phyloP scores from a whole-genome alignment of 164 flowering plant genomes.

The Annona squamosa region DNA sequence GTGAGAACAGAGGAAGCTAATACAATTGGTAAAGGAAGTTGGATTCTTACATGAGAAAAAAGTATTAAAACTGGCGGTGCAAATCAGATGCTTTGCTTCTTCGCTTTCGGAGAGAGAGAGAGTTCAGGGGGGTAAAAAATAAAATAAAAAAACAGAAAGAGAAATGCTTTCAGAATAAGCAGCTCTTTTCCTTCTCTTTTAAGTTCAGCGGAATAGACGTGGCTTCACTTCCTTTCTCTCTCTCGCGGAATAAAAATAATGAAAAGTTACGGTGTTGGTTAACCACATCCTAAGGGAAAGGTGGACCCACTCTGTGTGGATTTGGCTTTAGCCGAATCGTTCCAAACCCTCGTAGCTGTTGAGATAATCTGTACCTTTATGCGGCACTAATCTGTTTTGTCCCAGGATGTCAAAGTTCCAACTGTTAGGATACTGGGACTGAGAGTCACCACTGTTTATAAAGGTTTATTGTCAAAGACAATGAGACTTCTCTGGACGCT shows the following conservation, averaged over 20 bases:
- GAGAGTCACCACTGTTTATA: not conserved
- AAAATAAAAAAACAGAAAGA: not conserved
- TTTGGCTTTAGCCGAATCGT: not conserved
- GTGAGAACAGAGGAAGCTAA: slow-evolving; percentile 13
- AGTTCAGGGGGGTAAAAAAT: slow-evolving; percentile 4
- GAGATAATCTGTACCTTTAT: not conserved
- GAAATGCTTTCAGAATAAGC: slow-evolving; percentile 22
- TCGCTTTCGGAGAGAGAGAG: slow-evolving; percentile 11
- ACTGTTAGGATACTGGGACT: not conserved
- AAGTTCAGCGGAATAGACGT: slow-evolving; percentile 1
- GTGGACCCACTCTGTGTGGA: not conserved
- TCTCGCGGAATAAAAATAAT: slow-evolving; percentile 6
- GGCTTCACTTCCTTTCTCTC: not conserved
- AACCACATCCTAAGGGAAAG: not conserved
- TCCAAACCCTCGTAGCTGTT: not conserved
- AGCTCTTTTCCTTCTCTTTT: slow-evolving; percentile 15
- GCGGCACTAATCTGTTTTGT: too few species aligned
- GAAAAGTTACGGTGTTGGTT: not conserved
- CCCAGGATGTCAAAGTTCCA: too few species aligned
- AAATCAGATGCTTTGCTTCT: slow-evolving; percentile 68
- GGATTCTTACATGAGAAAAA: slow-evolving; percentile 49
- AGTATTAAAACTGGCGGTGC: slow-evolving; percentile 28
- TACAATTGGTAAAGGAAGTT: slow-evolving; percentile 43
- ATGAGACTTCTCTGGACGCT: not conserved
- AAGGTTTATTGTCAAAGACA: not conserved